A percentile compares a stretch with the other conserved stretches of the same genome.
phyloP scores from a whole-genome alignment of 2,329 filamentous ascomycete genomes.

The Cladosporium sp. region DNA sequence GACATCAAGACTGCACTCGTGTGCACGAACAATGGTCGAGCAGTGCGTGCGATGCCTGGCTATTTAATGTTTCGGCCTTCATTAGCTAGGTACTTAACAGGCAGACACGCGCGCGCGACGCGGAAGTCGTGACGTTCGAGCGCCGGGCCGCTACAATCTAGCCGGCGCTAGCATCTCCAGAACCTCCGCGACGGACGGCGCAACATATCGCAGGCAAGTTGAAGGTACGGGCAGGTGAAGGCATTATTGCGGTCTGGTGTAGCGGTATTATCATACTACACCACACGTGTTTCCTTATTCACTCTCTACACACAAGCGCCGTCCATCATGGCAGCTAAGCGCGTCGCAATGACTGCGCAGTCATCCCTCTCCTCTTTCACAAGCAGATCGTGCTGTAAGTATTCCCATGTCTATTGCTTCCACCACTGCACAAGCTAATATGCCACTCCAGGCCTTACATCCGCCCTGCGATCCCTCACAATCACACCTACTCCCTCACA shows the following conservation, averaged over 20 bases:
- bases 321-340: constrained; percentile 12
- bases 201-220: constrained; percentile 2
- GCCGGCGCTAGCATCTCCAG: constrained; percentile 3
- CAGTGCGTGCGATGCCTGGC: not conserved
- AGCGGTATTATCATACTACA: not conserved
- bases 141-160: not conserved
- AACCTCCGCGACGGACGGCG: constrained; percentile 13
- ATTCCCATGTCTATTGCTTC: not conserved
- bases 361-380: constrained; percentile 32
- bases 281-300: not conserved
- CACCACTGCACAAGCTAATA: constrained; percentile 12
- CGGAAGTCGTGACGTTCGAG: constrained; percentile 8
- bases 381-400: constrained; percentile 33
- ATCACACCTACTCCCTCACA: constrained; percentile 24
- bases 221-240: not conserved
- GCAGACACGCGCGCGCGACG: constrained; percentile 12
- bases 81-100: not conserved
- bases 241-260: not conserved
- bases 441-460: constrained; percentile 40
- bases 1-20: not conserved
- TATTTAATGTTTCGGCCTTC: constrained; percentile 2
- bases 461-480: constrained; percentile 29
- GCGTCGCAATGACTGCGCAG: constrained; percentile 6
- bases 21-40: not conserved
- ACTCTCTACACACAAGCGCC: not conserved